Evolutionary conservation across 805 yeast genomes (phyloP), one percentile per base, ranked within the genome.

Genomic region (Komagataella kurtzmanii): DNA sequence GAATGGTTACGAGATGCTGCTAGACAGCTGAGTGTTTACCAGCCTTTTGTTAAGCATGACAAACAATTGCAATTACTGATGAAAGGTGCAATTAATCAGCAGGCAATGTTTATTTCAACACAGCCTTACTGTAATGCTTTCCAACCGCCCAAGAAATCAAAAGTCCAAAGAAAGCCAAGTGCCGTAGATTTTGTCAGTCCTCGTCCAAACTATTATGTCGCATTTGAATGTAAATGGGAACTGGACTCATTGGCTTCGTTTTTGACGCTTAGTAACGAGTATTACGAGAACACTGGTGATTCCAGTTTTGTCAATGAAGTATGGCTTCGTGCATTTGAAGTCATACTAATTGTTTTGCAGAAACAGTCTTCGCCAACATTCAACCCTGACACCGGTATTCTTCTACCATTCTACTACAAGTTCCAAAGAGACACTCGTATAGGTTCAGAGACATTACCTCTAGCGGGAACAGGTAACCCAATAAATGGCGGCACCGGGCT

Each of bases 1-100:
- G 96, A 88, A 65, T 88, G 97, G 97, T 68, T 88, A 49, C 68
- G 97, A 51, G 97, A 88, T 64, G 81, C 95, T 1, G 87, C 95
- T 0, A 71, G 93, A 57, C 97, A 88, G 61, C 66, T 88, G 49
- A 76, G 87, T 3, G 86, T 85, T 2, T 89, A 88, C 63, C 81
- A 83, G 58, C 79, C 79, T 6, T 71, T 87, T 19, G 66, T 81
- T 12, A 66, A 67, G 45, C 60, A 74, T 51, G 93, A 88, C 58
- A 56, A 62, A 1, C 53, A 57, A 2, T 68, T 88, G 50, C 62
- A 67, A 53, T 69, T 69, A 36, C 65, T 88, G 61, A 72, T 88
- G 36, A 70, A 68, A 54, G 96, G 96, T 17, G 95, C 96, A 1
- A 85, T 88, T 50, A 75, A 79, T 53, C 85, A 88, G 21, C 96